phyloP scores from a whole-genome alignment of 257 asterid genomes.

The Solanum piurae region DNA sequence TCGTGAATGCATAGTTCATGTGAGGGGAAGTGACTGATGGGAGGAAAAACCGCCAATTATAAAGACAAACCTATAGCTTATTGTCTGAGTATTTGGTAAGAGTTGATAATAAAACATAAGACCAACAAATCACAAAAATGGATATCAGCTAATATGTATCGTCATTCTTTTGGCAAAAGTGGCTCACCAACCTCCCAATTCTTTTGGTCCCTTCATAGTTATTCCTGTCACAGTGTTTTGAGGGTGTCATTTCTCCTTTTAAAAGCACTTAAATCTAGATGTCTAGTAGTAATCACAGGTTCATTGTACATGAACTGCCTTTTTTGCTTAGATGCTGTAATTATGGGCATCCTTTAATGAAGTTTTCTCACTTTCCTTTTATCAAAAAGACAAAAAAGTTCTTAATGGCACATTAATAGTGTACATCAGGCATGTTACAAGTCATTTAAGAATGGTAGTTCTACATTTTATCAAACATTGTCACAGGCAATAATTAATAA shows the following conservation, averaged over 20 bases:
- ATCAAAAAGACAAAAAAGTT: not conserved
- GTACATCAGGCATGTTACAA: not conserved
- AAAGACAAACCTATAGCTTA: not conserved
- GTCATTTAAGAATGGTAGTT: not conserved
- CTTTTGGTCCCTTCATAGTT: not conserved
- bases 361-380: not conserved
- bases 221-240: not conserved
- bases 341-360: not conserved
- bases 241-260: not conserved
- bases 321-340: not conserved
- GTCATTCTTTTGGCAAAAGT: not conserved
- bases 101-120: not conserved
- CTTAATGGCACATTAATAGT: not conserved
- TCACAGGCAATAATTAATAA: constrained; percentile 1
- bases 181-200: not conserved
- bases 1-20: not conserved
- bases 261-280: not conserved
- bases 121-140: not conserved
- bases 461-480: not conserved
- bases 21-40: not conserved
- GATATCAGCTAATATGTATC: not conserved
- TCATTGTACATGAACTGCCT: not conserved
- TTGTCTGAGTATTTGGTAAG: not conserved
- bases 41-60: not conserved
- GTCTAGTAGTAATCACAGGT: not conserved